A percentile compares a stretch with the other conserved stretches of the same genome.
Conservation (phyloP, 2,329 filamentous ascomycete genomes). For the Sporothrix euskadiensis region DNA sequence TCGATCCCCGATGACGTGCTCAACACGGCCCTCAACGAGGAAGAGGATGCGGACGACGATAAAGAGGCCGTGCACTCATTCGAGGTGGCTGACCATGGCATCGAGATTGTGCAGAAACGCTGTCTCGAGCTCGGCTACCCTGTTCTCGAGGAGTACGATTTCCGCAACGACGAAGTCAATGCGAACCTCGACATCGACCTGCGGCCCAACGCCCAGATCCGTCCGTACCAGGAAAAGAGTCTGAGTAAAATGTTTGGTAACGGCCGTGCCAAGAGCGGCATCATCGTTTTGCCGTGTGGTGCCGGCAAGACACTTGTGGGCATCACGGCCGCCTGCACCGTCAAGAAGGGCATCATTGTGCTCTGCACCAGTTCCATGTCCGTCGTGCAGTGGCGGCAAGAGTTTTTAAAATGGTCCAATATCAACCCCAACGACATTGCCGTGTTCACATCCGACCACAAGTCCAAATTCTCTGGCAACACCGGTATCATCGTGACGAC, state of each 20-base stretch:
- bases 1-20: conserved; percentile 55
- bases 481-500: conserved; percentile 97
- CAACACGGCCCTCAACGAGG: conserved; percentile 52
- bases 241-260: conserved; percentile 99
- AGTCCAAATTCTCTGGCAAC: conserved; percentile 77
- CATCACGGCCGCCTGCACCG: conserved; percentile 96
- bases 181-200: conserved; percentile 92
- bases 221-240: conserved; percentile 95
- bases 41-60: conserved; percentile 76
- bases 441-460: conserved; percentile 91
- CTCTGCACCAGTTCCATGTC: conserved; percentile 98
- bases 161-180: conserved; percentile 85
- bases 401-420: conserved; percentile 98
- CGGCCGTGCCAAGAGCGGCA: conserved; percentile 91
- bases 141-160: conserved; percentile 95
- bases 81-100: conserved; percentile 78
- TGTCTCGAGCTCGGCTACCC: conserved; percentile 85
- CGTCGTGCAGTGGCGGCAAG: conserved; percentile 92
- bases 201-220: conserved; percentile 83
- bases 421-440: conserved; percentile 89
- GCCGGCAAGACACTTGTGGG: conserved; percentile 96
- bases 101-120: conserved; percentile 84
- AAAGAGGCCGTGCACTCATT: conserved; percentile 89
- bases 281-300: conserved; percentile 94
- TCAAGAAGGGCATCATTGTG: conserved; percentile 94